A percentile compares a stretch with the other conserved stretches of the same genome.
phyloP scores from a whole-genome alignment of 2,329 filamentous ascomycete species.

The Pseudocercospora macadamiae region DNA sequence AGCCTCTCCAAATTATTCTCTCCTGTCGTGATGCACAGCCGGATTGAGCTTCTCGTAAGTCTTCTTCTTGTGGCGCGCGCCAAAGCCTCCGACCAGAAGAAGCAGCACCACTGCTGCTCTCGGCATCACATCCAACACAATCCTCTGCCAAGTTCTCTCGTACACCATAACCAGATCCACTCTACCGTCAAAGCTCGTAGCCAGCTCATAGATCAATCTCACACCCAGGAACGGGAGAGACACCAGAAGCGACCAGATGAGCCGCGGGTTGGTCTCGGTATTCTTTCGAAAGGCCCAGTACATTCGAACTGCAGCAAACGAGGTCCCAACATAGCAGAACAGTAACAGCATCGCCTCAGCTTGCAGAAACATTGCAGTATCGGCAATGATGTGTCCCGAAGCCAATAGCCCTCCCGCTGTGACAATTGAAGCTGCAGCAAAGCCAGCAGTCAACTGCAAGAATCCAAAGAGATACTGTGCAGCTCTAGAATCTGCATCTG shows the following conservation, averaged over 20 bases:
- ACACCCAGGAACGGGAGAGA: slow-evolving; percentile 12
- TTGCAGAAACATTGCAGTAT: slow-evolving; percentile 2
- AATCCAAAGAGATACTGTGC: slow-evolving; percentile 11
- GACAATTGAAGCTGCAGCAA: neutral
- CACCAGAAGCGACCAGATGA: slow-evolving; percentile 14
- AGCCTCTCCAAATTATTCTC: neutral
- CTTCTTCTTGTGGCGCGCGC: neutral
- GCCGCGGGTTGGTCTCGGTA: neutral
- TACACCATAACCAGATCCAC: slow-evolving; percentile 8
- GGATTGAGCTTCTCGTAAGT: neutral
- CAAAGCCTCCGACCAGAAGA: slow-evolving; percentile 5
- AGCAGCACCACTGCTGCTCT: slow-evolving; percentile 10
- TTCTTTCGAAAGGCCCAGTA: neutral
- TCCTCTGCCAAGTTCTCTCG: slow-evolving; percentile 1
- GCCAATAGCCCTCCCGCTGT: slow-evolving; percentile 4
- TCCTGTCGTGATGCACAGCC: neutral
- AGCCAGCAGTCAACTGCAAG: slow-evolving; percentile 1
- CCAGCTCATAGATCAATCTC: slow-evolving; percentile 10
- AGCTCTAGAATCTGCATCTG: neutral
- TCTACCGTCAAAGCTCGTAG: slow-evolving; percentile 8
- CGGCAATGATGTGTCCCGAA: neutral
- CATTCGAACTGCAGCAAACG: slow-evolving; percentile 2
- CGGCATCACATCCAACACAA: slow-evolving; percentile 9
- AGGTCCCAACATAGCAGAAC: neutral
- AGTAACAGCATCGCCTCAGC: slow-evolving; percentile 8